These are phyloP conservation scores for Setaria viridis DNA, from an alignment of 202 grass and related monocot species.

Conservation along the genomic window DNA sequence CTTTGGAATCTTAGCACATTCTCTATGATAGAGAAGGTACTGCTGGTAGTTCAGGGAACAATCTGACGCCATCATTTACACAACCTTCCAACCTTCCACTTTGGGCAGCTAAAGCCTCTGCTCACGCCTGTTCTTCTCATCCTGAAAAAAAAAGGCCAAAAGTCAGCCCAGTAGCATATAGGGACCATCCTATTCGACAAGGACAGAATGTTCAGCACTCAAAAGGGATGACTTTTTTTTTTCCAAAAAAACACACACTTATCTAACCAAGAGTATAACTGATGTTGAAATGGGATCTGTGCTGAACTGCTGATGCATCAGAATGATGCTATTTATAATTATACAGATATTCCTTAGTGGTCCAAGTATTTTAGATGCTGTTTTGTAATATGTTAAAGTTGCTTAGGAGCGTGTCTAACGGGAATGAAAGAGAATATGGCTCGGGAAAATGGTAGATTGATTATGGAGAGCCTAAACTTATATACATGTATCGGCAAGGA, in stretches of 20 bases:
- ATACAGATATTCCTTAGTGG: neutral
- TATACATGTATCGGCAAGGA: no score
- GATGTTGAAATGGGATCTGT: neutral
- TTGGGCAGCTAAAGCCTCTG: neutral
- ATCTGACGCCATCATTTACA: neutral
- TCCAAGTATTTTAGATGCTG: neutral
- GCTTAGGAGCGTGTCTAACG: neutral
- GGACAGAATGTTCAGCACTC: neutral
- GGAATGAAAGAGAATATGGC: neutral
- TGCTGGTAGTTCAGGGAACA: neutral
- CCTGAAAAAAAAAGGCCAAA: conserved; percentile 33
- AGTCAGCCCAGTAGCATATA: conserved; percentile 6
- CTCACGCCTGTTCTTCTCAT: conserved; percentile 48
- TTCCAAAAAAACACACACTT: neutral
- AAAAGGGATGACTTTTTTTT: no score
- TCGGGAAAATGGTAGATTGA: no score
- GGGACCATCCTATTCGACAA: neutral
- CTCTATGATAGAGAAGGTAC: neutral
- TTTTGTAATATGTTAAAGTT: neutral
- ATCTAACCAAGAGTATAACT: neutral
- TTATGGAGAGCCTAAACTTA: no score
- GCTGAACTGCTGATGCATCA: neutral
- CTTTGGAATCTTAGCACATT: neutral
- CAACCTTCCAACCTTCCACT: neutral
- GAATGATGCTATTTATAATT: neutral